Base-by-base conservation (phyloP, 2,329 filamentous ascomycete genomes). In the Talaromyces sp. region DNA sequence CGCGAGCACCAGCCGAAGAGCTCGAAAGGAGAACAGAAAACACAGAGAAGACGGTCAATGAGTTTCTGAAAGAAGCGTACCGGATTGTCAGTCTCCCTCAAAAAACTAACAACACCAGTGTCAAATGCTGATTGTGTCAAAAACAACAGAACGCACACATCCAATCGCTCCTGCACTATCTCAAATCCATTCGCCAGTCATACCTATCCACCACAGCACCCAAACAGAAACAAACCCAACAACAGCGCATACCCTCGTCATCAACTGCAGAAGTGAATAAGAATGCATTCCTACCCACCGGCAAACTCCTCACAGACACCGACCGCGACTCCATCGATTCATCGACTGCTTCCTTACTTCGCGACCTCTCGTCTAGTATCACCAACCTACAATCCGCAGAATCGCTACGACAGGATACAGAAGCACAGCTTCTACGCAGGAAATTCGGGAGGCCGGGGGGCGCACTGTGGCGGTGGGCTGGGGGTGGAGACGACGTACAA, bases 51-150 rank as follows among this genome's bases (percentile, higher is more conserved):
- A 72, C 70, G 2, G 83, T 94, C 56, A 90, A 97, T 72, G 89
- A 89, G 68, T 99, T 97, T 72, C 80, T 97, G 35, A 92, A 93
- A 71, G 93, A 97, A 77, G 94, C 94, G 57, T 94, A 96, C 77
- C 86, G 89, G 72, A 97, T 97, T 74, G 92, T 95, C 59, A 56
- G 67, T 65, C 63, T 65, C 24, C n/a, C n/a, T n/a, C n/a, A n/a
- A n/a, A n/a, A n/a, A n/a, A n/a, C n/a, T n/a, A n/a, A n/a, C n/a
- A n/a, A n/a, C n/a, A n/a, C n/a, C n/a, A n/a, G n/a, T n/a, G n/a
- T n/a, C n/a, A n/a, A n/a, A 2, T 24, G 48, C 14, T 27, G 3
- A 54, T 17, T 52, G 14, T 14, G 4, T 29, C 19, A 21, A n/a
- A n/a, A n/a, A n/a, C 12, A 51, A 19, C 69, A 96, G 92, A 94